Conservation (phyloP, 2,329 filamentous ascomycete species). For the Botrytis porri region DNA sequence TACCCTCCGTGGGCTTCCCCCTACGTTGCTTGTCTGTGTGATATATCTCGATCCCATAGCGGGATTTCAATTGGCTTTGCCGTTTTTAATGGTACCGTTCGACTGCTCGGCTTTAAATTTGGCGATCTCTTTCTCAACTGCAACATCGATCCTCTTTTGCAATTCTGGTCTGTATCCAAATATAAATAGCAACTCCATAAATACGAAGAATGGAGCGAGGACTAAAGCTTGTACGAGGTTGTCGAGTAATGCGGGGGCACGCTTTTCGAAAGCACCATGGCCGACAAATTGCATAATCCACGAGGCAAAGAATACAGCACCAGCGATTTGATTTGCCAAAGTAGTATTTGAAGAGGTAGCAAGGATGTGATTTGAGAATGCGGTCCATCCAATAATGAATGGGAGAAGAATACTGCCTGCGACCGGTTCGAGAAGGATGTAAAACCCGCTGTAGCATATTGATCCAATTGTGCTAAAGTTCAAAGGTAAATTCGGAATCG, state of each 20-base stretch:
- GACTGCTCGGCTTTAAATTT: conserved; percentile 64
- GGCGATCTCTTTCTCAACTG: conserved; percentile 70
- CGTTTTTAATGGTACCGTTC: conserved; percentile 44
- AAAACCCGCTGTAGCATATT: conserved; percentile 71
- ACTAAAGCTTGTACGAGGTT: conserved; percentile 91
- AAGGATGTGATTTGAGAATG: conserved; percentile 67
- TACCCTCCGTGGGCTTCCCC: too few relatives aligned
- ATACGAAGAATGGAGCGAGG: conserved; percentile 92
- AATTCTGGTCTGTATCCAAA: conserved; percentile 88
- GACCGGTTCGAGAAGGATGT: conserved; percentile 90
- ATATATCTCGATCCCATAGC: not conserved
- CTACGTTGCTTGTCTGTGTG: not conserved
- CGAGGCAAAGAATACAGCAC: conserved; percentile 65
- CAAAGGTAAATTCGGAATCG: conserved; percentile 62
- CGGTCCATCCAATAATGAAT: conserved; percentile 72
- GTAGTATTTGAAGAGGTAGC: conserved; percentile 47
- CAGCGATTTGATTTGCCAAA: conserved; percentile 54
- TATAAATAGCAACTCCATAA: conserved; percentile 89
- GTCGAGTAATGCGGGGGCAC: conserved; percentile 84
- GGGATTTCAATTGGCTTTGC: conserved; percentile 46
- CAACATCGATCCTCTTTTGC: conserved; percentile 74
- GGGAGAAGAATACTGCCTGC: conserved; percentile 76
- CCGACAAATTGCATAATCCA: conserved; percentile 93
- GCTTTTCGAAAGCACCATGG: conserved; percentile 83
- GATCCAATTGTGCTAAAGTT: conserved; percentile 65